A percentile compares a stretch with the other conserved stretches of the same genome.
These are phyloP conservation scores for Eucalyptus pauciflora DNA, from an alignment of 345 rosid species.

Conservation along the genomic window DNA sequence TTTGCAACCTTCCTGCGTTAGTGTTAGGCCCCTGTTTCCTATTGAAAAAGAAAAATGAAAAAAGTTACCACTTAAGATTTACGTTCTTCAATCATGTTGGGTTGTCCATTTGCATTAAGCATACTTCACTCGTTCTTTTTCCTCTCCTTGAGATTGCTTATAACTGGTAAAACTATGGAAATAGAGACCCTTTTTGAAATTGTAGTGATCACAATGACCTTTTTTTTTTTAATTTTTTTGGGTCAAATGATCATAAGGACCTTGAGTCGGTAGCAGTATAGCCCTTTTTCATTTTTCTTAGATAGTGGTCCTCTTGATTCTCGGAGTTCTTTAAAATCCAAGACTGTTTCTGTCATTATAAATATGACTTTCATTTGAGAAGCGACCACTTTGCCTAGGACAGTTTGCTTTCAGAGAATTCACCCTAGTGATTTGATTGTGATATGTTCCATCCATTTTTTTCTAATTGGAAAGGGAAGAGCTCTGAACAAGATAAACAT, in stretches of 20 bases:
- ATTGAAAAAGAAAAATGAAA: background rate
- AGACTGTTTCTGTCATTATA: background rate
- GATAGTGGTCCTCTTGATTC: background rate
- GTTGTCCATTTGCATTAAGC: background rate
- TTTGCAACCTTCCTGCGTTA: background rate
- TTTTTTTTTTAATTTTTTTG: no score
- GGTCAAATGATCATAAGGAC: no score
- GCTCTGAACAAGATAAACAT: background rate
- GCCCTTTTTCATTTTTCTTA: background rate
- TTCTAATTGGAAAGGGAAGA: background rate
- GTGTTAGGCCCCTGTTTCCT: background rate
- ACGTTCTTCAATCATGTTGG: background rate
- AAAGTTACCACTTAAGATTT: background rate
- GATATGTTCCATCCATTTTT: background rate
- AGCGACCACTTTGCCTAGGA: background rate
- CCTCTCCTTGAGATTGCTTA: background rate
- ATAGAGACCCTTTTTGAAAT: background rate
- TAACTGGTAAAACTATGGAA: background rate
- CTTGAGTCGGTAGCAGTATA: no score
- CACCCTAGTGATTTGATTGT: background rate
- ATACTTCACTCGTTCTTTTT: background rate
- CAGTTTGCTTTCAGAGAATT: background rate
- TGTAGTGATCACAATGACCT: background rate
- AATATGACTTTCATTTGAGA: background rate
- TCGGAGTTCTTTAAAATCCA: background rate